A percentile compares a stretch with the other conserved stretches of the same genome.
Conservation (phyloP, 2,329 filamentous ascomycete genomes). For the Cryphonectria parasitica region DNA sequence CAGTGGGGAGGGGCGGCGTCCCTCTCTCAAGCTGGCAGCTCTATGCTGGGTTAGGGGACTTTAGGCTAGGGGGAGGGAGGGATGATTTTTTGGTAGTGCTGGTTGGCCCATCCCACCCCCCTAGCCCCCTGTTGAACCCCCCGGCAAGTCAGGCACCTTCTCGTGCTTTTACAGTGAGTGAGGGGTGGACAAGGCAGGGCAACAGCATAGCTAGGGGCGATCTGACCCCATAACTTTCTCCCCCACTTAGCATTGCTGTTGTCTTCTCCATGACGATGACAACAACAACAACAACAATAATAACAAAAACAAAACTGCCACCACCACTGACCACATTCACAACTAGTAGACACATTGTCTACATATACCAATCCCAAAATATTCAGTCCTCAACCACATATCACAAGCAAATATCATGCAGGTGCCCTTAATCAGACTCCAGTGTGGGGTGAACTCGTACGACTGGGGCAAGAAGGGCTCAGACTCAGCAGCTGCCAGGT, state of each 20-base stretch:
- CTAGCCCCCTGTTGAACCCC: background rate
- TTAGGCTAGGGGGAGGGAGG: background rate
- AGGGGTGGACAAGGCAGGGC: no score
- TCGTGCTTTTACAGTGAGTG: background rate
- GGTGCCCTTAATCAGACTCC: conserved; percentile 81
- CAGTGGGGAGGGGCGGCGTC: background rate
- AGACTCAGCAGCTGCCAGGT: conserved; percentile 85
- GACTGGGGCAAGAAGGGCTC: conserved; percentile 97
- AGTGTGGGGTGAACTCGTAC: conserved; percentile 96
- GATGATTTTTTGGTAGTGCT: background rate
- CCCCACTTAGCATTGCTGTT: background rate
- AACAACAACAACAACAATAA: background rate
- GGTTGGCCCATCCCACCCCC: background rate
- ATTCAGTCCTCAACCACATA: conserved; percentile 8
- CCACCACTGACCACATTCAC: conserved; percentile 11
- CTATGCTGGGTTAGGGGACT: conserved; percentile 20
- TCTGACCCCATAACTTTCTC: background rate
- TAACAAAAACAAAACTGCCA: background rate
- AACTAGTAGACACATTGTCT: background rate
- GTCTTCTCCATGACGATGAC: background rate
- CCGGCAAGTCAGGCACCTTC: background rate
- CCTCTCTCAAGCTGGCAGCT: conserved; percentile 1
- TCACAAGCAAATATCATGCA: conserved; percentile 53
- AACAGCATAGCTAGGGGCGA: background rate
- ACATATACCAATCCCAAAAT: conserved; percentile 9